Conservation (phyloP, 306 rosid species). For the Abrus precatorius region DNA sequence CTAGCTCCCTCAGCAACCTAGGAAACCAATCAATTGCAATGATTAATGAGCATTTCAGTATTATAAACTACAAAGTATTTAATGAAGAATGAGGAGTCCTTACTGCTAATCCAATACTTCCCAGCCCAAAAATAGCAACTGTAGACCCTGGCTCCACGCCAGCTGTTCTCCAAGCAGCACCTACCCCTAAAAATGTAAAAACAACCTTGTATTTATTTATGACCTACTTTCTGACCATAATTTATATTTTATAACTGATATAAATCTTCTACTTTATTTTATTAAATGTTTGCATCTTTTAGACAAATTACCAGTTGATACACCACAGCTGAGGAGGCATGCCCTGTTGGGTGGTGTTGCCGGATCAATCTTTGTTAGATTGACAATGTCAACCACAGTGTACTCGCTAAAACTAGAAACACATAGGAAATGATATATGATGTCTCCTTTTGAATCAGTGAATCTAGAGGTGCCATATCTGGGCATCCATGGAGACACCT, state of each 20-base stretch:
- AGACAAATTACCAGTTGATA: slow-evolving; percentile 73
- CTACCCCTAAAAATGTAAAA: slow-evolving; percentile 66
- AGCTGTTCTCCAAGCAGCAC: slow-evolving; percentile 94
- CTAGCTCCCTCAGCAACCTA: slow-evolving; percentile 97
- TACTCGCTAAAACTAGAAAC: slow-evolving; percentile 90
- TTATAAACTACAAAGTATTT: neutral
- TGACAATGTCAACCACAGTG: slow-evolving; percentile 76
- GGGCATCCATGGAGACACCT: slow-evolving; percentile 68
- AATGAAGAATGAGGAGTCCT: slow-evolving; percentile 38
- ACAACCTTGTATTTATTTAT: neutral
- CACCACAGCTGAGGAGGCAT: slow-evolving; percentile 86
- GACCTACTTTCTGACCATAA: neutral
- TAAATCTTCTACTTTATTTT: neutral
- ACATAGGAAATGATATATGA: slow-evolving; percentile 67
- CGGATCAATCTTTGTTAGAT: slow-evolving; percentile 67
- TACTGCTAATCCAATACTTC: slow-evolving; percentile 91
- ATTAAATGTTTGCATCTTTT: neutral
- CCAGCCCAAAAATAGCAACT: slow-evolving; percentile 85
- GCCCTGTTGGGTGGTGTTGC: slow-evolving; percentile 70
- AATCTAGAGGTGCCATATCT: slow-evolving; percentile 73
- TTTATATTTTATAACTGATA: neutral
- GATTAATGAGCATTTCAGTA: slow-evolving; percentile 27
- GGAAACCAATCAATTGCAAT: slow-evolving; percentile 38
- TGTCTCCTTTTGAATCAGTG: slow-evolving; percentile 73
- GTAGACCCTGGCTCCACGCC: slow-evolving; percentile 81